phyloP scores from a whole-genome alignment of 164 flowering plant species.

The Echeveria elegans region DNA sequence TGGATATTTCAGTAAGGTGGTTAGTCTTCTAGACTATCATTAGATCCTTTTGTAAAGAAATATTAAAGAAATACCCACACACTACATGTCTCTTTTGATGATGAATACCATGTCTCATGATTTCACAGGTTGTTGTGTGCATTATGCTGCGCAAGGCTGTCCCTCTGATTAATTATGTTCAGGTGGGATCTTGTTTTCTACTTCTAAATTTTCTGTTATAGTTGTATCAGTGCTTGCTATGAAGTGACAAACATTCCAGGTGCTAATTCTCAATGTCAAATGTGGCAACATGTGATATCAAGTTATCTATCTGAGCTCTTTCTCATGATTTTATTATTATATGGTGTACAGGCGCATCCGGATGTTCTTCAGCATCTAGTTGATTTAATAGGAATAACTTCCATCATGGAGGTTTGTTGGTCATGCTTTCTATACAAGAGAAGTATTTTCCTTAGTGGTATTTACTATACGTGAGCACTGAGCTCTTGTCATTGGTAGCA shows the following conservation, averaged over 20 bases:
- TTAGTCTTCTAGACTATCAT: background rate
- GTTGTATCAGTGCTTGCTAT: background rate
- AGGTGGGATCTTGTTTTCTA: slow-evolving; percentile 39
- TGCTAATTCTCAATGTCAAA: too few species aligned
- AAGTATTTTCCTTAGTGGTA: too few species aligned
- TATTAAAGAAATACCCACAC: background rate
- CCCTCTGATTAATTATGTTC: slow-evolving; percentile 85
- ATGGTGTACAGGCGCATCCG: too few species aligned
- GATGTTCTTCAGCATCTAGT: too few species aligned
- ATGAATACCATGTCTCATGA: slow-evolving; percentile 7
- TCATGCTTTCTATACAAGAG: too few species aligned
- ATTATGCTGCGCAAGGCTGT: slow-evolving; percentile 87
- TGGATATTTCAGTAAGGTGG: slow-evolving; percentile 94
- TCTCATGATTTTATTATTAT: too few species aligned
- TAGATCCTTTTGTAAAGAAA: background rate
- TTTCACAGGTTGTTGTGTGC: slow-evolving; percentile 81
- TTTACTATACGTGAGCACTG: too few species aligned
- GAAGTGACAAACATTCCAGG: too few species aligned
- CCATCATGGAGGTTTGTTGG: too few species aligned
- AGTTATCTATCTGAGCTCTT: too few species aligned
- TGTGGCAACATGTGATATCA: too few species aligned
- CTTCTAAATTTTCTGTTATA: background rate
- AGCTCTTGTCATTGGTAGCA: background rate
- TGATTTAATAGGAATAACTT: too few species aligned
- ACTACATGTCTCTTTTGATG: background rate